Evolutionary conservation across 345 rosid genomes (phyloP), one percentile per base, ranked within the genome.

Genomic region (Barbarea vulgaris): DNA sequence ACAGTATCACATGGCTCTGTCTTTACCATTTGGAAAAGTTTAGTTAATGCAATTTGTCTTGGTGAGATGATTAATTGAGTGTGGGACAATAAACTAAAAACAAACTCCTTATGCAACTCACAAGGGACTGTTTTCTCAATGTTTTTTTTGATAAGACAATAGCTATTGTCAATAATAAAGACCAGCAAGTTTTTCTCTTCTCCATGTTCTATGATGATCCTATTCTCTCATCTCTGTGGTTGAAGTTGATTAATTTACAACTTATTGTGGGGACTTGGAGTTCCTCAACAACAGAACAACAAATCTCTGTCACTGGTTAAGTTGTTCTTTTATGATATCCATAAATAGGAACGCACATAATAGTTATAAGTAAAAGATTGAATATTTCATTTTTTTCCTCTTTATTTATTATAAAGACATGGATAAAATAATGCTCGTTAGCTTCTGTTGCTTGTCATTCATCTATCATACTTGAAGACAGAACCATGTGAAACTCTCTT

Each of bases 1-100:
- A 59, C 24, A 53, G 64, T 30, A 17, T 44, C 78, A 76, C 80
- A 76, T 76, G 80, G 73, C 17, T 76, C 27, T 61, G n/a, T 76
- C 80, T 42, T 31, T 10, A 18, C 19, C n/a, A 28, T 33, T 0
- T 51, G 7, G 31, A 62, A 54, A 67, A 30, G 21, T 31, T 73
- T 14, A 31, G 33, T 52, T 44, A 44, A 44, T 44, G 19, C 50
- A 44, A 42, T 14, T 42, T 42, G 18, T 42, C 8, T n/a, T n/a
- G n/a, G n/a, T n/a, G n/a, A n/a, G n/a, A n/a, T n/a, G n/a, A n/a
- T n/a, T n/a, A n/a, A n/a, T n/a, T n/a, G n/a, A n/a, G n/a, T n/a
- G n/a, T n/a, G n/a, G n/a, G n/a, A n/a, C n/a, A n/a, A n/a, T n/a
- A n/a, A n/a, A n/a, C n/a, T n/a, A n/a, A n/a, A n/a, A n/a, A n/a